These are phyloP conservation scores for Leptosphaerulina australis DNA, from an alignment of 2,329 filamentous ascomycete species.

Conservation along the genomic window DNA sequence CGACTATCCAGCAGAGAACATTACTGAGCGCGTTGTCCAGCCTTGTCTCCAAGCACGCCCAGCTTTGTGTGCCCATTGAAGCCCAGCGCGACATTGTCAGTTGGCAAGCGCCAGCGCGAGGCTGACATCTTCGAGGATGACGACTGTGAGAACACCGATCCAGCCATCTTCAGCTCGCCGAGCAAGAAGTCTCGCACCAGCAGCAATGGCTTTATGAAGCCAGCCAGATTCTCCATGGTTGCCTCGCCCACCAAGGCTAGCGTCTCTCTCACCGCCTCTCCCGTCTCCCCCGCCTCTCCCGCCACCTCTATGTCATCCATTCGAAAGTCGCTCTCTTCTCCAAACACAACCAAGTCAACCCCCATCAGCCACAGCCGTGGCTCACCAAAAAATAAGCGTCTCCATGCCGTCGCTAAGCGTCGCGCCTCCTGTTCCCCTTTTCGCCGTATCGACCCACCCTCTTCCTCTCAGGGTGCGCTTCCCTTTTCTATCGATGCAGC, in stretches of 20 bases:
- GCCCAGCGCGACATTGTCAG: slow-evolving; percentile 33
- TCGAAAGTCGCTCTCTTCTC: slow-evolving; percentile 51
- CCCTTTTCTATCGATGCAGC: slow-evolving; percentile 88
- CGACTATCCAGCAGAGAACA: neutral
- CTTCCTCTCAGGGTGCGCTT: slow-evolving; percentile 59
- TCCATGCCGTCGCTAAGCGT: slow-evolving; percentile 70
- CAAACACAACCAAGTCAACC: slow-evolving; percentile 51
- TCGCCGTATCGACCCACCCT: slow-evolving; percentile 73
- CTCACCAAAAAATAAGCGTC: slow-evolving; percentile 75
- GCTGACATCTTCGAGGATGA: slow-evolving; percentile 53
- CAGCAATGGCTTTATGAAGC: slow-evolving; percentile 47
- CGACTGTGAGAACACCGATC: slow-evolving; percentile 66
- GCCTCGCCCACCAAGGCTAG: slow-evolving; percentile 35
- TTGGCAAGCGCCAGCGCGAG: slow-evolving; percentile 55
- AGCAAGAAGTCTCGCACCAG: slow-evolving; percentile 59
- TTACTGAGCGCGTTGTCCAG: slow-evolving; percentile 36
- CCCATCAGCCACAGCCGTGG: slow-evolving; percentile 65
- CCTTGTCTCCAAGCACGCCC: slow-evolving; percentile 33
- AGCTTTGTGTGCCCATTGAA: slow-evolving; percentile 44
- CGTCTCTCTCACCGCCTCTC: slow-evolving; percentile 35
- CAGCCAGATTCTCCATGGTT: slow-evolving; percentile 49
- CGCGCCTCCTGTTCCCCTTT: slow-evolving; percentile 67
- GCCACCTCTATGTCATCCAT: slow-evolving; percentile 32
- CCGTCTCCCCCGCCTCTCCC: slow-evolving; percentile 34
- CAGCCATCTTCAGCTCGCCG: slow-evolving; percentile 56